Evolutionary conservation across 208 protist species (phyloP), one percentile per base, ranked within the genome.

Genomic region (Acanthamoeba lenticulata): DNA sequence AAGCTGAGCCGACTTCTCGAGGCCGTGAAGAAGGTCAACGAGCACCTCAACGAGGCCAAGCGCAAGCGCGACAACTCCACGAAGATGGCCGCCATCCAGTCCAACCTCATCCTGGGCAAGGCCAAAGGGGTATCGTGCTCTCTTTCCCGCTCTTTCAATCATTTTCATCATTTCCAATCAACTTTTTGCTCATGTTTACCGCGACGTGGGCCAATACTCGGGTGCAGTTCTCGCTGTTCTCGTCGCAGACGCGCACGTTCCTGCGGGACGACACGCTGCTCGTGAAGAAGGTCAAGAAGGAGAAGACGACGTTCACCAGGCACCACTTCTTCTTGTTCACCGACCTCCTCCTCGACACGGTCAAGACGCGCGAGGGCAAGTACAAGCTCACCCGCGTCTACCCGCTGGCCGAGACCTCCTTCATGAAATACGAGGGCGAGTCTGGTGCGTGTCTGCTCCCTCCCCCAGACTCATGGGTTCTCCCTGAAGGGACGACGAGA

Each of bases 321-420:
- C 38, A 90, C n/a, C 81, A 90, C 47, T 90, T 90, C 81, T 90
- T 90, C 81, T 21, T 90, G 49, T 90, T 90, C 81, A 67, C 32
- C 34, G 81, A 90, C 52, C 55, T 90, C 29, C 52, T 90, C 34
- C 40, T 90, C 49, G 47, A 90, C n/a, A 90, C 81, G 6, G 81
- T 90, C 40, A 19, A 36, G 38, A 90, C 49, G 24, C 55, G 27
- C 9, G 81, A 90, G 52, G 45, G 45, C 38, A 90, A 90, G 52
- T 90, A 44, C 52, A 90, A 60, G 52, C 52, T 90, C 24, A n/a
- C 38, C 2, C 44, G 36, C 24, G n/a, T 90, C 52, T 67, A 65
- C 29, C 17, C 44, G 32, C 81, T 90, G 11, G 27, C 81, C 11
- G 81, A 90, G 34, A 65, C 38, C 5, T 90, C 81, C 24, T 45